These are phyloP conservation scores for Moesziomyces sp. DNA, from an alignment of 1,284 basidiomycete species.

Conservation along the genomic window DNA sequence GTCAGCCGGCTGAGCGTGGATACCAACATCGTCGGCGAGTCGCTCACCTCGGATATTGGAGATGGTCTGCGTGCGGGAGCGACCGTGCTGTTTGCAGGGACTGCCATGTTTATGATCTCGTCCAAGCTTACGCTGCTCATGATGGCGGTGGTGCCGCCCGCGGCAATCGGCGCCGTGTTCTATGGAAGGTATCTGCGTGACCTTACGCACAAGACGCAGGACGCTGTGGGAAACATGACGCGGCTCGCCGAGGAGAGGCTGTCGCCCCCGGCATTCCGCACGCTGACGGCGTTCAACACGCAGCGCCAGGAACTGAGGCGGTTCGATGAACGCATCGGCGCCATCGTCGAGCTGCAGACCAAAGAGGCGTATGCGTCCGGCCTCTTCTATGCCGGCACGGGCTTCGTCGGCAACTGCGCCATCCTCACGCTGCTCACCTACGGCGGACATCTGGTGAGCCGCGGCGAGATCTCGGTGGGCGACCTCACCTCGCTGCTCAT, in stretches of 20 bases:
- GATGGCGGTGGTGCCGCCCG: constrained; percentile 92
- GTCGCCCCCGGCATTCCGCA: constrained; percentile 80
- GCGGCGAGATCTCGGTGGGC: constrained; percentile 79
- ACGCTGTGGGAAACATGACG: constrained; percentile 93
- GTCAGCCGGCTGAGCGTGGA: constrained; percentile 90
- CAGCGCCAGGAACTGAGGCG: constrained; percentile 76
- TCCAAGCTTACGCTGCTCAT: constrained; percentile 89
- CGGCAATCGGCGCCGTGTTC: constrained; percentile 93
- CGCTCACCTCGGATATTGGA: constrained; percentile 71
- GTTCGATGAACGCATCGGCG: constrained; percentile 73
- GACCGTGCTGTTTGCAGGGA: constrained; percentile 73
- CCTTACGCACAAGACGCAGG: constrained; percentile 90
- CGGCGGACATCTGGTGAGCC: constrained; percentile 89
- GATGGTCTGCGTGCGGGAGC: constrained; percentile 60
- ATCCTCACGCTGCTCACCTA: constrained; percentile 89
- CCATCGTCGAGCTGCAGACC: constrained; percentile 80
- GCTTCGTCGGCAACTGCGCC: constrained; percentile 94
- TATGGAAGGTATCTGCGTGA: constrained; percentile 95
- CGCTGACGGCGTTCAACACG: constrained; percentile 88
- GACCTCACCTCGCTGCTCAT: constrained; percentile 78
- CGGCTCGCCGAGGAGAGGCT: constrained; percentile 87
- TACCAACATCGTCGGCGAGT: constrained; percentile 93
- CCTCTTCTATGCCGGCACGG: constrained; percentile 86
- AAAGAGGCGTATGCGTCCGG: constrained; percentile 91
- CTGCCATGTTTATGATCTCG: constrained; percentile 95